Base-by-base conservation (phyloP, 2,329 filamentous ascomycete genomes). In the Cladosporium sp. region DNA sequence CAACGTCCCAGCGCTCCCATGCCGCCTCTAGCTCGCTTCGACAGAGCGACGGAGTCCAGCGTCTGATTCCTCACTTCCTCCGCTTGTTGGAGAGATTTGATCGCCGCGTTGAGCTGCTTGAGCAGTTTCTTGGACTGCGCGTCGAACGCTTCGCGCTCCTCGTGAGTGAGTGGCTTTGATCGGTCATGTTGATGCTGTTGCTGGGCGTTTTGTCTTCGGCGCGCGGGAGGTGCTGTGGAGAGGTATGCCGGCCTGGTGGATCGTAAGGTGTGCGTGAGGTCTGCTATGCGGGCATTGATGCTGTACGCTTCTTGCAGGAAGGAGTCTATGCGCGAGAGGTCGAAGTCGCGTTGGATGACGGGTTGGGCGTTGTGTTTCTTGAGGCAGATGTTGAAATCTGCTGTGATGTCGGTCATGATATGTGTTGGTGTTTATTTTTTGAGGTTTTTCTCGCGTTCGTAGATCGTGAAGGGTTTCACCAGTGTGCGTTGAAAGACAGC, bases 291-390 rank as follows among this genome's bases (percentile, higher is more conserved):
- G 7, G 84, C 80, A 66, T 95, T 93, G 69, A 97, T 96, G 66
- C 86, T 83, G 71, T 95, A 93, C 47, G 93, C 93, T 71, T 97
- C 92, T 65, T 92, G 90, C 29, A 97, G 75, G 66, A 97, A 99
- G 62, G 87, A 86, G 67, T 96, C 88, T 44, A 93, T 79, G 47
- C 64, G 62, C 41, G 65, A 64, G 45, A 69, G 61, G 53, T 66
- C 65, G 55, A 69, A 73, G 30, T 19, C 17, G 40, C 34, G 32
- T 11, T 29, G 30, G 19, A 27, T 37, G 15, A 44, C 22, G 0
- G 48, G 41, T 1, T 7, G 11, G n/a, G 41, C 34, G 8, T 48
- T 41, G 37, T 78, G 19, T 18, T 19, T 32, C 29, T 40, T 34
- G 36, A 92, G 77, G 41, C 86, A 76, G 66, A 84, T 75, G 66